phyloP scores from a whole-genome alignment of 306 rosid genomes.

The Cucumis sativus region DNA sequence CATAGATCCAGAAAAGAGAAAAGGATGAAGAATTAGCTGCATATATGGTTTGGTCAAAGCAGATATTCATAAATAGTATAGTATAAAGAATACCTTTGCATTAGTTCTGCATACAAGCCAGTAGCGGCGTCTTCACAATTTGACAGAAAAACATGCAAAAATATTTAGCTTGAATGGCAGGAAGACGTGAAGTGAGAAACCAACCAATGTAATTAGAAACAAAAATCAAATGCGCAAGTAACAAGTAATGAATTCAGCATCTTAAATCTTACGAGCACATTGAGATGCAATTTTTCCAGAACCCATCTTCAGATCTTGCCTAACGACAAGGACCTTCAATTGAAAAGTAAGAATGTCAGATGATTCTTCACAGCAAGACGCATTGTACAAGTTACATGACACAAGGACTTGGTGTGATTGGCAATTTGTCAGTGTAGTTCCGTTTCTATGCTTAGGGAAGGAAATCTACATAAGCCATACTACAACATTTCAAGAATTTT shows the following conservation, averaged over 20 bases:
- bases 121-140: conserved; percentile 77
- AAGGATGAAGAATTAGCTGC: not conserved
- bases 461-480: not conserved
- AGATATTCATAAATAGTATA: not conserved
- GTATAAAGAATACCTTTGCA: conserved; percentile 42
- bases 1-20: not conserved
- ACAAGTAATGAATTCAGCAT: not conserved
- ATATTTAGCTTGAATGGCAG: not conserved
- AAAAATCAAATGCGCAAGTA: not conserved
- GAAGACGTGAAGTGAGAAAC: not conserved
- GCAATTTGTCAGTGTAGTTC: not conserved
- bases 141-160: not conserved
- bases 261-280: conserved; percentile 79
- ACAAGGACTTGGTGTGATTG: not conserved
- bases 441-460: not conserved
- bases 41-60: not conserved
- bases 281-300: conserved; percentile 93
- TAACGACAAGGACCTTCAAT: conserved; percentile 61
- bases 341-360: not conserved
- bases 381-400: no score
- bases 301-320: conserved; percentile 88
- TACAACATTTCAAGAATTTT: not conserved
- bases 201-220: not conserved
- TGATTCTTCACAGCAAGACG: not conserved
- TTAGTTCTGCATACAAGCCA: conserved; percentile 67